Evolutionary conservation across 495 filamentous ascomycete genomes (phyloP), one percentile per base, ranked within the genome.

Genomic region (Penicillium canescens): DNA sequence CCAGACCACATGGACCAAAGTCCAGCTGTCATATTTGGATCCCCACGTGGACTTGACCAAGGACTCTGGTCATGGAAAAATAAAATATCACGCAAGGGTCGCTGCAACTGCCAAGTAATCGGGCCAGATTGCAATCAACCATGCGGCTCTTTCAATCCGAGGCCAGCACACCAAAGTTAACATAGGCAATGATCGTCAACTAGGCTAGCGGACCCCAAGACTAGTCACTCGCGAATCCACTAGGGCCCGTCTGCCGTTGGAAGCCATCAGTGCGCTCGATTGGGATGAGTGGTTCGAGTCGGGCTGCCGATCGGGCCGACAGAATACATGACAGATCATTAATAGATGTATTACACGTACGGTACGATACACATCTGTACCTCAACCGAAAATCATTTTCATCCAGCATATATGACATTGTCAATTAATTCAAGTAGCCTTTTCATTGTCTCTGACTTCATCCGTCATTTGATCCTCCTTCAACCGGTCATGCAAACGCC

Each of bases 251-350:
- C 10, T 26, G 40, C 20, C 40, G 21, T 42, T 0, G 18, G 11
- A 14, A 14, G 6, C 12, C 33, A 37, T 47, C 6, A 6, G 16
- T 45, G 31, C 16, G 14, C 26, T 45, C n/a, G 24, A 45, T 33
- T 45, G 31, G 31, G 20, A 37, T 37, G 43, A 46, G 12, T 41
- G 18, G 40, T 42, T 24, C 20, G 40, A 42, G 14, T 18, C 39
- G 39, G 31, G 26, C 39, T 26, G 37, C 48, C 47, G 54, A 52
- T 52, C 54, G 54, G 54, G 54, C 54, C 54, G 54, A 56, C 24
- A 46, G 6, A 50, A 46, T 38, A 50, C 14, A 45, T 38, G 26
- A 50, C 41, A 40, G 46, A 6, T 36, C 31, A 14, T 41, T 21
- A 10, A 21, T 12, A 14, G 6, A 9, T 18, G 44, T 46, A 46